Evolutionary conservation across 2,329 filamentous ascomycete genomes (phyloP).

Genomic region (Tolypocladium endophyticum): DNA sequence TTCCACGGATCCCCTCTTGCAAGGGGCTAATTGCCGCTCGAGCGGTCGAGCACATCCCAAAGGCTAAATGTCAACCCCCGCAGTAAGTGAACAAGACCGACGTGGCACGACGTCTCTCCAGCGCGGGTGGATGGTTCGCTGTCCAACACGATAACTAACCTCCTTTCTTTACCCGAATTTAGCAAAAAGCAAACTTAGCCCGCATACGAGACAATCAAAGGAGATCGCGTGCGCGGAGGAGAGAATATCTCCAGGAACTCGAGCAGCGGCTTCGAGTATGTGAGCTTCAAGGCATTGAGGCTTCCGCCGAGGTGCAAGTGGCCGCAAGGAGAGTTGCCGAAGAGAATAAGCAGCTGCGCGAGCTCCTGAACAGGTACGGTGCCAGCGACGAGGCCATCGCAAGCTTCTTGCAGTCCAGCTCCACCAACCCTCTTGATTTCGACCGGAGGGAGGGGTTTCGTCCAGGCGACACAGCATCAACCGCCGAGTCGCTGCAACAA

Average conservation of each 20-base stretch:
- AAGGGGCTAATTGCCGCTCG: background rate
- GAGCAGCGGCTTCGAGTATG: conserved; percentile 50
- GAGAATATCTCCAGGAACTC: conserved; percentile 62
- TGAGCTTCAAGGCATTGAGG: conserved; percentile 56
- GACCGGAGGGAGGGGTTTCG: conserved; percentile 6
- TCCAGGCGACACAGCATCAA: conserved; percentile 12
- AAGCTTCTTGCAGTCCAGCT: conserved; percentile 21
- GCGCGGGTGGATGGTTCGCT: background rate
- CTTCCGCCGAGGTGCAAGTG: conserved; percentile 59
- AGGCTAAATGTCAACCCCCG: conserved; percentile 12
- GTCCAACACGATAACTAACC: background rate
- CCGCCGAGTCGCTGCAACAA: conserved; percentile 25
- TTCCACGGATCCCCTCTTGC: background rate
- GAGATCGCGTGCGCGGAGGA: conserved; percentile 61
- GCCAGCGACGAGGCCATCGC: conserved; percentile 45
- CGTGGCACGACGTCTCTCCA: background rate
- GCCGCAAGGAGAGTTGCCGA: conserved; percentile 58
- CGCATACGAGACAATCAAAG: conserved; percentile 70
- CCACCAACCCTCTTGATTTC: conserved; percentile 5
- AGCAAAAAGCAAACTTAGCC: conserved; percentile 29
- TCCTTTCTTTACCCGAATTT: conserved; percentile 1
- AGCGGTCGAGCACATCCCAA: background rate
- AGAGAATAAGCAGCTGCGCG: conserved; percentile 56
- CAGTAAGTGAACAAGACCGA: conserved; percentile 6
- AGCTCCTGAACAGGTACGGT: conserved; percentile 47